A percentile compares a stretch with the other conserved stretches of the same genome.
Conservation (phyloP, 2,329 filamentous ascomycete genomes). For the Karstenula rhodostoma region DNA sequence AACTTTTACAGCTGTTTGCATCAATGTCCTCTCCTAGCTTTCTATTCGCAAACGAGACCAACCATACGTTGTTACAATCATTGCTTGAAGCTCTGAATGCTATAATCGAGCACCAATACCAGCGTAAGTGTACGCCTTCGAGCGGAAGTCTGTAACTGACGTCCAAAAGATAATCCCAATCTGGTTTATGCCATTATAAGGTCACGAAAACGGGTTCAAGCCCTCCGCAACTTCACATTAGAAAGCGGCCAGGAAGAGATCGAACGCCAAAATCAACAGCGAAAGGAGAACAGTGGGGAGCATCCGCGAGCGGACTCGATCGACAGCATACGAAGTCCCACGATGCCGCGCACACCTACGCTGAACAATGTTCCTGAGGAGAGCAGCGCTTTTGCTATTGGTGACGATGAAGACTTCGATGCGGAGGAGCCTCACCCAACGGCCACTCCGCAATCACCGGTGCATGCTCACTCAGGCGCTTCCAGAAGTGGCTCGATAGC, state of each 20-base stretch:
- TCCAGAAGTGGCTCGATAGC: slow-evolving; percentile 74
- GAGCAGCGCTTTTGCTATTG: slow-evolving; percentile 84
- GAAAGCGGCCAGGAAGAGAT: slow-evolving; percentile 93
- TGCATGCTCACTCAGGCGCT: slow-evolving; percentile 44
- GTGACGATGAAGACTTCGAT: slow-evolving; percentile 72
- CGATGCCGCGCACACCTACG: slow-evolving; percentile 62
- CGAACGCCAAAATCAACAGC: slow-evolving; percentile 75
- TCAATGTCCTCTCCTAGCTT: slow-evolving; percentile 96
- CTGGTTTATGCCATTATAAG: slow-evolving; percentile 81
- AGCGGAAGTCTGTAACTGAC: slow-evolving; percentile 23
- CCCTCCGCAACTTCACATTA: slow-evolving; percentile 84
- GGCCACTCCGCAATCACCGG: slow-evolving; percentile 41
- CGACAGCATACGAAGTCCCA: slow-evolving; percentile 73
- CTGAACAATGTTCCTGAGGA: slow-evolving; percentile 78
- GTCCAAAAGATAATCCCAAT: slow-evolving; percentile 73
- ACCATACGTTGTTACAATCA: slow-evolving; percentile 81
- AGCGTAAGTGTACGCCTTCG: slow-evolving; percentile 61
- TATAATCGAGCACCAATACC: slow-evolving; percentile 87
- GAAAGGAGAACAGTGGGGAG: slow-evolving; percentile 64
- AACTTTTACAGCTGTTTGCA: slow-evolving; percentile 84
- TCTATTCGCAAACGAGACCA: slow-evolving; percentile 88
- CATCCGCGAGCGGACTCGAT: slow-evolving; percentile 65
- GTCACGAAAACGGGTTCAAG: slow-evolving; percentile 84
- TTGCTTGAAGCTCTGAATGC: slow-evolving; percentile 89
- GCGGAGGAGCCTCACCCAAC: slow-evolving; percentile 62